Evolutionary conservation across 2,329 filamentous ascomycete species (phyloP), one percentile per base, ranked within the genome.

Genomic region (Emmonsiellopsis sp.): DNA sequence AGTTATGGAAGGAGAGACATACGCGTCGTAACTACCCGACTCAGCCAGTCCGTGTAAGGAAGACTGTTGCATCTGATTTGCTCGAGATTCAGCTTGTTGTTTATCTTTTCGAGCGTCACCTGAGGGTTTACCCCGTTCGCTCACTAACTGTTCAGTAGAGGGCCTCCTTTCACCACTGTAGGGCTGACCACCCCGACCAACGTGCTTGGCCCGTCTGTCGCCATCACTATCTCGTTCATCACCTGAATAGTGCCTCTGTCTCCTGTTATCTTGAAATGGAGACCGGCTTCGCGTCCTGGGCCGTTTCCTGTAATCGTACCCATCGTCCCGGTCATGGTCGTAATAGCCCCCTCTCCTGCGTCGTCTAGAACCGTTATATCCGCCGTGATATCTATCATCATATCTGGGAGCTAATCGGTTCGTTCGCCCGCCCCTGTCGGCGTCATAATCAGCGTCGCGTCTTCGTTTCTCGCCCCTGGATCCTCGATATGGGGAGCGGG

Each of bases 1-100:
- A 15, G n/a, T 37, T 34, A 42, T 41, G 32, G 37, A 11, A 57
- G 35, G 10, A 56, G 55, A 10, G 64, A 73, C 76, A 67, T 72
- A 75, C 72, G 67, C 70, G 64, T 70, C 69, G 61, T 65, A 63
- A 49, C 62, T 57, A 61, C 58, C 59, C 55, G 65, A 55, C 53
- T 57, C 60, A 61, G 68, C 66, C 59, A 58, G 16, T 31, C 34
- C 16, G 13, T 41, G 20, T 26, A 64, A 66, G 68, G 73, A 71
- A 73, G 70, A 71, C 69, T 74, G 70, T 63, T 73, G 72, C 70
- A 78, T 75, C 75, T 76, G 76, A 73, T 78, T 79, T 80, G 81
- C 75, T 72, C 74, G 74, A 79, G 72, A 76, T 83, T 88, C 85
- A 86, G 83, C 77, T 76, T 85, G 75, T 74, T 78, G 68, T 79